Evolutionary conservation across 495 filamentous ascomycete genomes (phyloP).

Genomic region (Aspergillus baeticus): DNA sequence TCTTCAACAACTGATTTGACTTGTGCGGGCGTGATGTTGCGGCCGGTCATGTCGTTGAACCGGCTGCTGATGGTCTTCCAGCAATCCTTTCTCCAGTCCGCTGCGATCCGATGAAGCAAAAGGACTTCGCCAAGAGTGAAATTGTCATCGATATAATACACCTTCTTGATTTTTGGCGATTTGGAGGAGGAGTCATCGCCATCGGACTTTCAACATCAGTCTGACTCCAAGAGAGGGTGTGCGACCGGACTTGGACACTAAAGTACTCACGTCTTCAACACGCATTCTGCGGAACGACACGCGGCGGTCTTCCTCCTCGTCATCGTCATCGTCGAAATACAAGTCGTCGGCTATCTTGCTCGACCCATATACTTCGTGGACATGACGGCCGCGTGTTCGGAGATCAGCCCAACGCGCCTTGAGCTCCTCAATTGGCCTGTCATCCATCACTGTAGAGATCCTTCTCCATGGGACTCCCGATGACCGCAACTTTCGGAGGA

Average conservation of each 20-base stretch:
- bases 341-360: not conserved
- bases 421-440: slow-evolving; percentile 19
- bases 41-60: slow-evolving; percentile 18
- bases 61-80: slow-evolving; percentile 18
- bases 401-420: slow-evolving; percentile 22
- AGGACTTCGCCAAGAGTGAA: slow-evolving; percentile 18
- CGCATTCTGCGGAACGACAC: slow-evolving; percentile 18
- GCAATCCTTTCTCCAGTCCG: slow-evolving; percentile 19
- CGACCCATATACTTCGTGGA: not conserved
- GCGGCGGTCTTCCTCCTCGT: slow-evolving; percentile 2
- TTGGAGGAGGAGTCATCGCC: not conserved
- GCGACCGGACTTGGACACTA: not conserved
- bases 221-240: not conserved
- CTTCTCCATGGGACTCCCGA: slow-evolving; percentile 25
- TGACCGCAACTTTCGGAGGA: slow-evolving; percentile 20
- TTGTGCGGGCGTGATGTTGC: slow-evolving; percentile 20
- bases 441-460: slow-evolving; percentile 19
- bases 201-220: slow-evolving; percentile 1
- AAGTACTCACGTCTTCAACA: slow-evolving; percentile 13
- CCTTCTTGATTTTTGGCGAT: slow-evolving; percentile 1
- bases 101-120: slow-evolving; percentile 19
- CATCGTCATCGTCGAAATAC: not conserved
- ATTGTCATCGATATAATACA: slow-evolving; percentile 14
- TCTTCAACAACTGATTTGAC: slow-evolving; percentile 16
- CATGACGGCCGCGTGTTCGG: not conserved